Evolutionary conservation across 176 grass and related monocot genomes (phyloP), one percentile per base, ranked within the genome.

Genomic region (Musa troglodytarum): DNA sequence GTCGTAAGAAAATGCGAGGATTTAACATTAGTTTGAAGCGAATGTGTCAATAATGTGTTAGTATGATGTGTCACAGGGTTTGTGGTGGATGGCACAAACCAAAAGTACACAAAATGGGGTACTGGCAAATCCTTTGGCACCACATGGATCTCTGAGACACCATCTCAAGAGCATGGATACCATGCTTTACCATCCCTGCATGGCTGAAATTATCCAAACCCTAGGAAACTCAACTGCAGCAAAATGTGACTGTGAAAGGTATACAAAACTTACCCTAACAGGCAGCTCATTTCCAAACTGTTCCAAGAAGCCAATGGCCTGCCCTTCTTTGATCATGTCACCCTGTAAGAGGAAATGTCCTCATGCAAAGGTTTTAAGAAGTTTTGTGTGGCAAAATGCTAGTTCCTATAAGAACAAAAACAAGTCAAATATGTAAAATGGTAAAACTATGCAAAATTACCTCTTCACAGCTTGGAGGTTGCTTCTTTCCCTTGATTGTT

Each of bases 381-480:
- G 7, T 61, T n/a, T 17, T 61, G 8, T 61, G 17, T 20, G 13
- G 19, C 57, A 61, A 21, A 7, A 61, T 20, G 17, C 34, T 43
- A 43, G 34, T 43, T 6, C 34, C 34, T 43, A 43, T 5, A n/a
- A 17, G 5, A 17, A 20, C 13, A 6, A 61, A 61, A 61, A 61
- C 57, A 61, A n/a, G 5, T 13, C 34, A 34, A 68, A 68, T 13
- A 43, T 29, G 1, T 1, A 51, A 72, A 53, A 52, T 49, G 1
- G 5, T 22, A 23, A 26, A 52, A 10, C 10, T 29, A 22, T 15
- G 17, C 53, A 22, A 77, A 14, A 55, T 68, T 55, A 86, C 84
- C 79, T 82, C 79, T 79, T 86, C 74, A 53, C 84, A 86, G 52
- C 65, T 77, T 25, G 84, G 75, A 79, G 84, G 84, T 55, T 73